Evolutionary conservation across 306 rosid species (phyloP).

Genomic region (Lupinus albus): DNA sequence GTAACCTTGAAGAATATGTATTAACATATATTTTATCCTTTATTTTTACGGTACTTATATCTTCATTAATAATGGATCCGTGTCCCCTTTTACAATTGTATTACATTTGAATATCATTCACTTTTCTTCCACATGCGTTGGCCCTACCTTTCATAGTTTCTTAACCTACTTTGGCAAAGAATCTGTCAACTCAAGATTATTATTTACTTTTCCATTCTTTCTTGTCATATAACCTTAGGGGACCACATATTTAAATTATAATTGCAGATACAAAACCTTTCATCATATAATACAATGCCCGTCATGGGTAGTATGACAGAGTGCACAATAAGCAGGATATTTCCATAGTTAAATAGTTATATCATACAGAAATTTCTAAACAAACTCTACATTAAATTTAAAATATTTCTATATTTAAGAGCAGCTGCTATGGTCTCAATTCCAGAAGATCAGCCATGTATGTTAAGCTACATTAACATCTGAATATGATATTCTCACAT

Average conservation of each 20-base stretch:
- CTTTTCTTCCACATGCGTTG: not conserved
- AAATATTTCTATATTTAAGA: slow-evolving; percentile 34
- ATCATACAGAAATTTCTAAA: slow-evolving; percentile 6
- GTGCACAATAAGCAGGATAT: not conserved
- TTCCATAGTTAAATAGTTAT: not conserved
- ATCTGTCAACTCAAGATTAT: not conserved
- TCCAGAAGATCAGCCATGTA: slow-evolving; percentile 32
- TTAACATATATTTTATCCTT: too few species aligned
- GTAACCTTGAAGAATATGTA: too few species aligned
- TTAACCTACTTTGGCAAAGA: not conserved
- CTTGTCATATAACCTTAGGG: not conserved
- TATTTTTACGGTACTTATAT: too few species aligned
- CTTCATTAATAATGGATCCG: too few species aligned
- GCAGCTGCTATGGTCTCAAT: slow-evolving; percentile 34
- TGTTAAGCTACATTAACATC: too few species aligned
- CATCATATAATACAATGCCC: not conserved
- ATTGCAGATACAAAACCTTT: not conserved
- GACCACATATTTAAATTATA: not conserved
- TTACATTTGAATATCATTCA: not conserved
- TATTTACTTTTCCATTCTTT: not conserved
- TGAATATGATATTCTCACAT: too few species aligned
- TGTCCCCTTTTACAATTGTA: too few species aligned
- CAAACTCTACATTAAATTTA: slow-evolving; percentile 25
- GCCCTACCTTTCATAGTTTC: not conserved
- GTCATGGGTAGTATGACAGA: not conserved